Conservation (phyloP, 331 rosid species). For the Rosa hybrid region DNA sequence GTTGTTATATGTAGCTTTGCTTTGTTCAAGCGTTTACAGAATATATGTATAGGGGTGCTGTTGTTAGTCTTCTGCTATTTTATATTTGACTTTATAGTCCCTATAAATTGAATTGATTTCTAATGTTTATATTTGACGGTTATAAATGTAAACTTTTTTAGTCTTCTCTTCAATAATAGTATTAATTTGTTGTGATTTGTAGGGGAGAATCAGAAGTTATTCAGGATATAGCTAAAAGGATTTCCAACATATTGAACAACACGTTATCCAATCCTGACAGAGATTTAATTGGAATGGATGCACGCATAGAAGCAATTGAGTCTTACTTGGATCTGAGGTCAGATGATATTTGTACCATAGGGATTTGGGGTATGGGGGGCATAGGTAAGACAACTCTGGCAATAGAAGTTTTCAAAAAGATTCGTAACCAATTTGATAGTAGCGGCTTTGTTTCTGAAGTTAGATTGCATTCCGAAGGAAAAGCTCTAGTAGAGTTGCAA, state of each 20-base stretch:
- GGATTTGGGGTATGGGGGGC: slow-evolving; percentile 36
- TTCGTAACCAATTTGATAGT: slow-evolving; percentile 6
- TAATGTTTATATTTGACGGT: not conserved
- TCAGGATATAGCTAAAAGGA: not conserved
- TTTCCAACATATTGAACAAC: not conserved
- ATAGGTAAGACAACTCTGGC: slow-evolving; percentile 29
- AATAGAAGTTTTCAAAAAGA: slow-evolving; percentile 12
- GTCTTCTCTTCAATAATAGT: not conserved
- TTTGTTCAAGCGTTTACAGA: no score
- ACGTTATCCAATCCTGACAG: not conserved
- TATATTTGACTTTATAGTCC: no score
- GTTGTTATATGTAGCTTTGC: no score
- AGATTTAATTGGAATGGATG: slow-evolving; percentile 15
- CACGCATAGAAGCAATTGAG: slow-evolving; percentile 1
- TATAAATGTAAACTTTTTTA: not conserved
- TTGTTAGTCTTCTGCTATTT: no score
- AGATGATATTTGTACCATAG: slow-evolving; percentile 4
- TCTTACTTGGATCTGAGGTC: slow-evolving; percentile 10
- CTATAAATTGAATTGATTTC: not conserved
- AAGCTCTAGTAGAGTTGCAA: slow-evolving; percentile 10
- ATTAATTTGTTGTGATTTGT: not conserved
- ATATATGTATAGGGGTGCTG: no score
- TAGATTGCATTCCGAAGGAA: slow-evolving; percentile 4
- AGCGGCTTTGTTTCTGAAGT: slow-evolving; percentile 13
- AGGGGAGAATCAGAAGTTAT: slow-evolving; percentile 4